Conservation (phyloP, 148 eudicot species). For the Vaccinium darrowii region DNA sequence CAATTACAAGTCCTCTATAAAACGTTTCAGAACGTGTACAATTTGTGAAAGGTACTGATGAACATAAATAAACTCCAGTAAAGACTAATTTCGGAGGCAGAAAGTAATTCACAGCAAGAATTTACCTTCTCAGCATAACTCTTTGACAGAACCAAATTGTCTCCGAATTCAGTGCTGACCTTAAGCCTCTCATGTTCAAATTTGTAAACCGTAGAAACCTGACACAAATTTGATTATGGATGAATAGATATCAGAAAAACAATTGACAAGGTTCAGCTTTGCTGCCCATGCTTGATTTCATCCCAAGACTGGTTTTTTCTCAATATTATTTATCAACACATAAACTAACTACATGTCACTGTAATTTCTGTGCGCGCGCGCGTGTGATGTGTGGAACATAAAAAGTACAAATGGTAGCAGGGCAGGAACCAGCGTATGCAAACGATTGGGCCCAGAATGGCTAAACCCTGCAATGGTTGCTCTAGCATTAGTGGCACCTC, state of each 20-base stretch:
- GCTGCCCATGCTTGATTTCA: not conserved
- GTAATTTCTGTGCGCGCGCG: not conserved
- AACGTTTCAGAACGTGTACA: not conserved
- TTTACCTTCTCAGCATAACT: constrained; percentile 32
- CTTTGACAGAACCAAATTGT: constrained; percentile 17
- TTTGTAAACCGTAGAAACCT: constrained; percentile 36
- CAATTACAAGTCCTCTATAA: not conserved
- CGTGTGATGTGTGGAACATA: not conserved
- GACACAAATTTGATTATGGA: not conserved
- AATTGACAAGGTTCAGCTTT: not conserved
- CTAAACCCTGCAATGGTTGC: not conserved
- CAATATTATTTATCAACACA: too few relatives aligned
- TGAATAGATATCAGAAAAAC: not conserved
- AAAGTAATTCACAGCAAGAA: not conserved
- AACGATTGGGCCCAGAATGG: not conserved
- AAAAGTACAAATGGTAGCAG: not conserved
- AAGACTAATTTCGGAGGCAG: not conserved
- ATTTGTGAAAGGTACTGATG: not conserved
- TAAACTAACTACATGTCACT: not conserved
- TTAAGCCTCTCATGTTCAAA: constrained; percentile 31
- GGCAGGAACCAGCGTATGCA: not conserved
- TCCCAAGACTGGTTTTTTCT: not conserved
- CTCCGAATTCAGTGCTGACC: not conserved
- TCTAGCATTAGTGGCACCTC: not conserved
- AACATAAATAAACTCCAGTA: too few relatives aligned